Percentiles rank a stretch among this genome's conserved stretches.
Evolutionary conservation across 257 asterid species (phyloP).

Genomic region (Striga asiatica): DNA sequence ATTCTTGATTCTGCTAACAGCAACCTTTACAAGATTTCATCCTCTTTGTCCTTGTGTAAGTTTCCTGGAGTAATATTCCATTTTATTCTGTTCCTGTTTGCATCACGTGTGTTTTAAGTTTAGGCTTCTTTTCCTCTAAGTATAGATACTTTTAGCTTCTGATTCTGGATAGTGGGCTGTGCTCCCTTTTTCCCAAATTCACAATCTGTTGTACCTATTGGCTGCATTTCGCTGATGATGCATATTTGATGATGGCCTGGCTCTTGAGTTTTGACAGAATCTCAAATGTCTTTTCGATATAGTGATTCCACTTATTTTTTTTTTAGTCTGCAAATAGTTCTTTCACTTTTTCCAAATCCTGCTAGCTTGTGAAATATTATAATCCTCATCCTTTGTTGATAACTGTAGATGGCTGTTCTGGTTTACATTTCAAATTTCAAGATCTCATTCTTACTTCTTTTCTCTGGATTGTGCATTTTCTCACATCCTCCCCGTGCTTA

Average conservation of each 20-base stretch:
- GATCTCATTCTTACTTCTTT: not conserved
- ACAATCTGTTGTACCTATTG: not conserved
- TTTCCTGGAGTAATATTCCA: not conserved
- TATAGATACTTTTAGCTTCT: not conserved
- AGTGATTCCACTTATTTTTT: not conserved
- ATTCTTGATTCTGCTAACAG: constrained; percentile 81
- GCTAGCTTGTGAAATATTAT: not conserved
- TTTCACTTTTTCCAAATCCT: not conserved
- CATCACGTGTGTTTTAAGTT: not conserved
- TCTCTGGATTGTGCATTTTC: not conserved
- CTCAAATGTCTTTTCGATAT: constrained; percentile 1
- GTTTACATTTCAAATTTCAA: not conserved
- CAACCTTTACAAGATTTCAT: constrained; percentile 74
- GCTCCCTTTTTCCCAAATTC: not conserved
- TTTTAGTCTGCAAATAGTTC: not conserved
- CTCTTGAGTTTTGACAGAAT: no score
- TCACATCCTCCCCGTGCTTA: not conserved
- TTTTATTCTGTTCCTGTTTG: not conserved
- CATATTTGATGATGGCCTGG: constrained; percentile 13
- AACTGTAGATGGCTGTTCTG: not conserved
- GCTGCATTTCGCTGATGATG: constrained; percentile 13
- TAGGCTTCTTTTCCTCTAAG: no score
- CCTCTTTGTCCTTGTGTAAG: constrained; percentile 77
- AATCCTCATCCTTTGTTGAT: not conserved
- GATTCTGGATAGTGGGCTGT: not conserved